Base-by-base conservation (phyloP, 2,329 filamentous ascomycete genomes). In the Torrubiella hemipterigena region DNA sequence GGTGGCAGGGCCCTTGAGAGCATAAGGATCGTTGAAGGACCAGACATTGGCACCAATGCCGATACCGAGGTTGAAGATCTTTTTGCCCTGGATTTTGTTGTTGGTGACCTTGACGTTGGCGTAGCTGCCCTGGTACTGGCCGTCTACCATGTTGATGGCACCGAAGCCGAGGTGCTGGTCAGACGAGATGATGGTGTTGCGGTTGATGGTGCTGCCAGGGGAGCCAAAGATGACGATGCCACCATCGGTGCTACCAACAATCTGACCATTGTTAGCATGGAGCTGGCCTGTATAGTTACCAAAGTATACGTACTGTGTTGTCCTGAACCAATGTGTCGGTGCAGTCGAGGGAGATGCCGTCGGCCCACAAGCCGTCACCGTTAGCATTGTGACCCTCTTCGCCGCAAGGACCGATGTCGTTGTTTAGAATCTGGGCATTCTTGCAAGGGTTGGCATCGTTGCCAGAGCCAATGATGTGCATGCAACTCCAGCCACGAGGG, bases 181-280 rank as follows among this genome's bases (percentile, higher is more conserved):
- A 4, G 45, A 44, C 3, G 42, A 44, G 20, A 36, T 36, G 38
- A 46, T 46, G 23, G 34, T 41, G 19, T 46, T 47, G 19, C 35
- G 29, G 17, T 41, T 39, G 27, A 47, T 29, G 7, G 39, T 38
- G 6, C 40, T 41, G 6, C 42, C 40, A 3, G 44, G 45, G 2
- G 44, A 44, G 13, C 45, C 45, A 23, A 47, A 47, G 15, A 45
- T 35, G 15, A 47, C 44, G 12, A 47, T 43, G 7, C 44, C 45
- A 17, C 45, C 45, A 30, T 47, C 42, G 0, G 45, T 47, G 8
- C 38, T 23, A 1, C 45, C 42, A 10, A 33, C 37, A 26, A 44
- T 42, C 43, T 46, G 18, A 10, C 7, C 7, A 26, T 4, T 6
- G 15, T 34, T 8, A 27, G 17, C 21, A 2, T 7, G 12, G 5